Evolutionary conservation across 371 early-diverging fungal genomes (phyloP).

Genomic region (Mortierella sp.): DNA sequence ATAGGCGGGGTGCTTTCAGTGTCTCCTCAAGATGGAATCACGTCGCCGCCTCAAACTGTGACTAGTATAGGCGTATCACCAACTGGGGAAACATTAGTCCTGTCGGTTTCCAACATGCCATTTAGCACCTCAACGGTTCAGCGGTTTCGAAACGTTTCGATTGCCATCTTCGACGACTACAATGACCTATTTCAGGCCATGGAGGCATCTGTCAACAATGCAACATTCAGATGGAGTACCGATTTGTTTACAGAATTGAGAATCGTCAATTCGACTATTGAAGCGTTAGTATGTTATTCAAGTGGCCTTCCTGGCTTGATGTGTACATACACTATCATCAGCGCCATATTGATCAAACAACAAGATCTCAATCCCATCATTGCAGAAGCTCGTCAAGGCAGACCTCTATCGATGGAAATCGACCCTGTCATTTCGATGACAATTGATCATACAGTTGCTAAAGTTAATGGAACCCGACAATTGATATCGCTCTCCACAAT

Average conservation of each 20-base stretch:
- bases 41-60: too few relatives aligned
- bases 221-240: background rate
- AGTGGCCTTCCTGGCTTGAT: background rate
- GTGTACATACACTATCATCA: background rate
- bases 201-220: background rate
- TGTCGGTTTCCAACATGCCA: background rate
- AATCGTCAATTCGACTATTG: background rate
- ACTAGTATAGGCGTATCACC: too few relatives aligned
- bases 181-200: conserved; percentile 13
- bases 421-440: background rate
- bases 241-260: background rate
- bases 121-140: background rate
- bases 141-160: background rate
- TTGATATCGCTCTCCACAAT: background rate
- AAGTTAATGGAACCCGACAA: background rate
- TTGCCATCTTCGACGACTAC: background rate
- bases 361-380: background rate
- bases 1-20: too few relatives aligned
- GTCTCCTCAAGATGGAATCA: too few relatives aligned
- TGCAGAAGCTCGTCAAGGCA: background rate
- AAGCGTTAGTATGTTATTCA: background rate
- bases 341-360: background rate
- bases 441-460: background rate
- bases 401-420: background rate
- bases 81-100: too few relatives aligned